phyloP scores from a whole-genome alignment of 2,329 filamentous ascomycete genomes.

The Nemania serpens region DNA sequence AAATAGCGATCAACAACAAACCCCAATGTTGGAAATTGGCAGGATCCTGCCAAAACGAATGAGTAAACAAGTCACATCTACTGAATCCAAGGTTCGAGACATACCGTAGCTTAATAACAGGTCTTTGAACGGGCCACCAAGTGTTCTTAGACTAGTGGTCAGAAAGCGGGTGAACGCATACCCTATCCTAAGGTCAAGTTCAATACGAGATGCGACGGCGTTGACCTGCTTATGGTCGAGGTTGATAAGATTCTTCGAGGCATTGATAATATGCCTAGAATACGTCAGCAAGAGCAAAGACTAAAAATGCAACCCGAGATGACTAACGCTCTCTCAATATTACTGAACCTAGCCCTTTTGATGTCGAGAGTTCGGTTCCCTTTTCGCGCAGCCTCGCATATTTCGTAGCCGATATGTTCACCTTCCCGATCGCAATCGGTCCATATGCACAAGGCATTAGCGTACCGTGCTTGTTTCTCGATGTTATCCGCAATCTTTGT shows the following conservation, averaged over 20 bases:
- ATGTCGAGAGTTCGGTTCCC: conserved; percentile 77
- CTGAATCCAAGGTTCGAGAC: conserved; percentile 25
- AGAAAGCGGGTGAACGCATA: conserved; percentile 90
- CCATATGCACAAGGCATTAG: conserved; percentile 89
- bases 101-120: conserved; percentile 80
- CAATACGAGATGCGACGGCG: conserved; percentile 86
- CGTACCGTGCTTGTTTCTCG: conserved; percentile 71
- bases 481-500: conserved; percentile 85
- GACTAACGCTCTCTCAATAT: conserved; percentile 84
- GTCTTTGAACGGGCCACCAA: conserved; percentile 70
- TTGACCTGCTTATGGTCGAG: conserved; percentile 86
- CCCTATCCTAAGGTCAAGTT: conserved; percentile 90
- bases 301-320: neutral
- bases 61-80: conserved; percentile 19
- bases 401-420: conserved; percentile 93
- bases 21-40: conserved; percentile 94
- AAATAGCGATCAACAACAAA: conserved; percentile 98
- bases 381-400: conserved; percentile 77
- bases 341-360: conserved; percentile 90
- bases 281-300: conserved; percentile 12
- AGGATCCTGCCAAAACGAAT: conserved; percentile 65
- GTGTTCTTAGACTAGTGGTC: conserved; percentile 73
- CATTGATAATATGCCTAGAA: conserved; percentile 79
- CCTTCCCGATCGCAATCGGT: conserved; percentile 98
- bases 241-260: conserved; percentile 74